Conservation (phyloP, 78 protist species). For the Dictyostelium capitatum region DNA sequence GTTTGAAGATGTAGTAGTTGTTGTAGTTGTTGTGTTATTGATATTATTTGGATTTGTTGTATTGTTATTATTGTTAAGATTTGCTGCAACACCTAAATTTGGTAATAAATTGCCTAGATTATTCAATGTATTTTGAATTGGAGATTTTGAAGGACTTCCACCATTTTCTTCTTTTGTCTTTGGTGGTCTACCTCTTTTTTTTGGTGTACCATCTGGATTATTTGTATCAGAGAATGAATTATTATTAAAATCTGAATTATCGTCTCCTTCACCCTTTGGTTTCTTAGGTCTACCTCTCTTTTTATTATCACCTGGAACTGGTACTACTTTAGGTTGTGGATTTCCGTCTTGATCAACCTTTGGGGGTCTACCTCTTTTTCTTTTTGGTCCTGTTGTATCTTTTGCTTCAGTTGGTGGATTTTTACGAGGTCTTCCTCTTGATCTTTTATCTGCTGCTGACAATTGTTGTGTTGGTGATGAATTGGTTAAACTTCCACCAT, state of each 20-base stretch:
- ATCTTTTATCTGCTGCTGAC: constrained; percentile 37
- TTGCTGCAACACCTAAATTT: not conserved
- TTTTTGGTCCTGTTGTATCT: constrained; percentile 46
- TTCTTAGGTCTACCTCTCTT: constrained; percentile 81
- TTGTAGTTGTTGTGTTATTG: not conserved
- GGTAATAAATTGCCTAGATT: not conserved
- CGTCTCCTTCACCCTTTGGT: constrained; percentile 29
- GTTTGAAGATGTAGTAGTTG: not conserved
- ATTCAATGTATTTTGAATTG: not conserved
- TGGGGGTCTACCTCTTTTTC: constrained; percentile 76
- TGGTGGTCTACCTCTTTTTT: constrained; percentile 77
- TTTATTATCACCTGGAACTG: constrained; percentile 33
- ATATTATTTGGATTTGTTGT: not conserved
- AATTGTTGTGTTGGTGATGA: not conserved
- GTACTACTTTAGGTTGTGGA: constrained; percentile 32
- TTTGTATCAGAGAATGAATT: not conserved
- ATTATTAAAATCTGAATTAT: constrained; percentile 2
- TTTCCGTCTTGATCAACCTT: constrained; percentile 69
- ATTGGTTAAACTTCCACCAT: not conserved
- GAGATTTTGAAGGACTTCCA: not conserved
- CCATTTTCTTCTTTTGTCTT: constrained; percentile 20
- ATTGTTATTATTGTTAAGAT: not conserved
- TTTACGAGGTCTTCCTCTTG: constrained; percentile 73
- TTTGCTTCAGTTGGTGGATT: constrained; percentile 72
- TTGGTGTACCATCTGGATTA: not conserved